phyloP scores from a whole-genome alignment of 495 filamentous ascomycete species.

The Hypoxylon subgilvum region DNA sequence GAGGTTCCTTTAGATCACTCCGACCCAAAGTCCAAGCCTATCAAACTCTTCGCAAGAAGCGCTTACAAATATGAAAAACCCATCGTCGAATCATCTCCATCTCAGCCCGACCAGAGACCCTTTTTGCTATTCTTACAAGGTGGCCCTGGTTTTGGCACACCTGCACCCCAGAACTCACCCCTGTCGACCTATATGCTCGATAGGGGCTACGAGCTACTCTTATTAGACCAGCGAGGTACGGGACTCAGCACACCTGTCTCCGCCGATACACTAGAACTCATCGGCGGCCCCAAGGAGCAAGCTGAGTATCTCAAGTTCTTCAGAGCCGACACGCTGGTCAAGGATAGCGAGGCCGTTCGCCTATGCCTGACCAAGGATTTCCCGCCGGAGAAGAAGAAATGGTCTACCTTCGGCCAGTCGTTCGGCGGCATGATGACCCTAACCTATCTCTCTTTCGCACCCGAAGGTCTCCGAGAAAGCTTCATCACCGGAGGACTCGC shows the following conservation, averaged over 20 bases:
- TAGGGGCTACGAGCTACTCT: slow-evolving; percentile 83
- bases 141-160: slow-evolving; percentile 78
- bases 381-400: slow-evolving; percentile 73
- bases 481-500: slow-evolving; percentile 85
- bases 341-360: slow-evolving; percentile 86
- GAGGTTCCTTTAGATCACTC: slow-evolving; percentile 79
- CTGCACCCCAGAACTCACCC: slow-evolving; percentile 71
- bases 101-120: slow-evolving; percentile 55
- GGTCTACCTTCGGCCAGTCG: slow-evolving; percentile 84
- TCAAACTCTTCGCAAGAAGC: slow-evolving; percentile 79
- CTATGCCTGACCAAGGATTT: slow-evolving; percentile 71
- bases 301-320: slow-evolving; percentile 84
- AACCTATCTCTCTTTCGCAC: slow-evolving; percentile 81
- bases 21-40: slow-evolving; percentile 62
- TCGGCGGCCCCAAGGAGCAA: slow-evolving; percentile 68
- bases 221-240: slow-evolving; percentile 87
- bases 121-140: slow-evolving; percentile 71
- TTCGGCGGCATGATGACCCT: slow-evolving; percentile 88
- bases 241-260: slow-evolving; percentile 82
- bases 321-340: slow-evolving; percentile 87
- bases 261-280: slow-evolving; percentile 66
- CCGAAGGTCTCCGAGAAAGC: slow-evolving; percentile 77
- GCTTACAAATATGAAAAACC: slow-evolving; percentile 68
- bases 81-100: slow-evolving; percentile 51
- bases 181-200: slow-evolving; percentile 73